phyloP scores from a whole-genome alignment of 1,139 yeast species.

The Kazachstania sp. region DNA sequence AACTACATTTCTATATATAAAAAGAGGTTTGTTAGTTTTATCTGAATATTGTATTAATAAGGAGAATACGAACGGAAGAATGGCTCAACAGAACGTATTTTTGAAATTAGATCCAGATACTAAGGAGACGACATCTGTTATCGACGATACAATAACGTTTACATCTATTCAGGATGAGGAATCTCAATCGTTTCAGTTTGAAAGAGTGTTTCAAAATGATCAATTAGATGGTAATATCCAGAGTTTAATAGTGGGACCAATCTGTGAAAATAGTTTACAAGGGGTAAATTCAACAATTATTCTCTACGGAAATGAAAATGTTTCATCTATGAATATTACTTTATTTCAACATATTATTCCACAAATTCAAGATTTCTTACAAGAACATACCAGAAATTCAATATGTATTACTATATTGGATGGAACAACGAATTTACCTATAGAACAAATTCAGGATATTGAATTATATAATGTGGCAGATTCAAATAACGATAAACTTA shows the following conservation, averaged over 20 bases:
- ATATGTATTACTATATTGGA: neutral
- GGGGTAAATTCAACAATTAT: neutral
- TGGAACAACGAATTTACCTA: neutral
- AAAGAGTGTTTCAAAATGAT: neutral
- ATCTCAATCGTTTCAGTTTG: neutral
- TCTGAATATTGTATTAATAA: neutral
- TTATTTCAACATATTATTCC: neutral
- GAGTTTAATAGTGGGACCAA: neutral
- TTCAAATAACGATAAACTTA: neutral
- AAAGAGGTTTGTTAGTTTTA: neutral
- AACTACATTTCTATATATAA: no score
- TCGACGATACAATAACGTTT: constrained; percentile 1
- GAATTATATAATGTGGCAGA: neutral
- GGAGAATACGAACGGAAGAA: neutral
- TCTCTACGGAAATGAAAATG: neutral
- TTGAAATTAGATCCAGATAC: constrained; percentile 7
- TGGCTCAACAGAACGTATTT: constrained; percentile 1
- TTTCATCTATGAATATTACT: neutral
- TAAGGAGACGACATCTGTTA: constrained; percentile 1
- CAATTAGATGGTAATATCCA: neutral
- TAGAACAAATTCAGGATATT: neutral
- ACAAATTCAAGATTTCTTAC: neutral
- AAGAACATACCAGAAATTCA: neutral
- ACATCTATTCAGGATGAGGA: neutral
- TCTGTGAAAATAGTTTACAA: neutral